Percentiles rank a stretch among this genome's conserved stretches.
Evolutionary conservation across 345 rosid species (phyloP).

Genomic region (Cochlearia excelsa): DNA sequence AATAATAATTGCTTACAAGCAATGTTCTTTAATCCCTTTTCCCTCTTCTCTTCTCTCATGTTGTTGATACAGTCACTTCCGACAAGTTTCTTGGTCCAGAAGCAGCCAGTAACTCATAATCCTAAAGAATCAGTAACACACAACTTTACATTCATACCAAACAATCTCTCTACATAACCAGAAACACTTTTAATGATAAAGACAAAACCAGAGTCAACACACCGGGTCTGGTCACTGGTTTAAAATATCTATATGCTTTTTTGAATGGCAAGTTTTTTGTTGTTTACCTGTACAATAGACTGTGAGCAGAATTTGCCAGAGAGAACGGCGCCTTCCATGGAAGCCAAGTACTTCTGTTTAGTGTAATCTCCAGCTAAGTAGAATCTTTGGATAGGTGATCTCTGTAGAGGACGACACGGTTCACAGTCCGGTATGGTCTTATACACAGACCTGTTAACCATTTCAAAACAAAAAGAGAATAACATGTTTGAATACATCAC

Average conservation of each 20-base stretch:
- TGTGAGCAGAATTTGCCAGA: conserved; percentile 92
- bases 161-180: not conserved
- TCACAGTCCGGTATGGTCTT: conserved; percentile 85
- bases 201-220: conserved; percentile 7
- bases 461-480: not conserved
- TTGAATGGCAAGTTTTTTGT: conserved; percentile 7
- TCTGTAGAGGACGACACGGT: conserved; percentile 88
- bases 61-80: conserved; percentile 41
- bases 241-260: not conserved
- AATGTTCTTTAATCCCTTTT: conserved; percentile 14
- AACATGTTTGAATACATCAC: not conserved
- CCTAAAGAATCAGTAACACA: conserved; percentile 37
- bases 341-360: conserved; percentile 93
- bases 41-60: conserved; percentile 3
- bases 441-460: conserved; percentile 74
- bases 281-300: conserved; percentile 67
- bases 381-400: conserved; percentile 84
- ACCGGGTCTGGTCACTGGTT: not conserved
- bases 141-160: not conserved
- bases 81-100: conserved; percentile 41
- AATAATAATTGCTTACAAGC: conserved; percentile 12
- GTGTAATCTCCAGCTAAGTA: conserved; percentile 95
- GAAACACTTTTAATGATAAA: not conserved
- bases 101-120: conserved; percentile 48
- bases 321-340: conserved; percentile 97